phyloP scores from a whole-genome alignment of 768 basidiomycete genomes.

The Trametes cinnabarina region DNA sequence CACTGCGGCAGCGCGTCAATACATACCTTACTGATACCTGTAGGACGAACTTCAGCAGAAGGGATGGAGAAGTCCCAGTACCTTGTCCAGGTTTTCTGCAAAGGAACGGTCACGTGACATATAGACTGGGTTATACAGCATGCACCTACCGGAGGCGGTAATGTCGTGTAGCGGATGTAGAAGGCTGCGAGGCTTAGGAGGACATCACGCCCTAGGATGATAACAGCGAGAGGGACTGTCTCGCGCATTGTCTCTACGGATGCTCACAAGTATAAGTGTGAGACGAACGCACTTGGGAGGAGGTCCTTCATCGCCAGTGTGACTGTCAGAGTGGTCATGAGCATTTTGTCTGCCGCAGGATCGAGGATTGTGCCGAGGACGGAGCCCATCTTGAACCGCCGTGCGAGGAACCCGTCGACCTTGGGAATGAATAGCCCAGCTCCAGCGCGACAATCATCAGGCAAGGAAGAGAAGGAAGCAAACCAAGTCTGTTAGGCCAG shows the following conservation, averaged over 20 bases:
- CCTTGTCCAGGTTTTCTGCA: slow-evolving; percentile 82
- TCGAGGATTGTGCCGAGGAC: slow-evolving; percentile 96
- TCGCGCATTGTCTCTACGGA: too few species aligned
- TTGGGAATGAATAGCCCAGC: slow-evolving; percentile 32
- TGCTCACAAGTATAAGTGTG: too few species aligned
- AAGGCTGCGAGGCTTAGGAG: slow-evolving; percentile 85
- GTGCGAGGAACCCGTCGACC: slow-evolving; percentile 90
- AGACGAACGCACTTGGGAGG: slow-evolving; percentile 66
- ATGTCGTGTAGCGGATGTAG: slow-evolving; percentile 87
- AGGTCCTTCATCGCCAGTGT: slow-evolving; percentile 81
- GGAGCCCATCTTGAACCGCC: slow-evolving; percentile 80
- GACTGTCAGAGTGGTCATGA: slow-evolving; percentile 92
- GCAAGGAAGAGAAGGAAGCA: slow-evolving; percentile 32
- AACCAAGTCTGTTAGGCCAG: slow-evolving; percentile 91
- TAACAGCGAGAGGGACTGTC: slow-evolving; percentile 79
- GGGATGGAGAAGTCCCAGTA: slow-evolving; percentile 98
- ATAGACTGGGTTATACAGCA: not conserved
- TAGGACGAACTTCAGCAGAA: slow-evolving; percentile 92
- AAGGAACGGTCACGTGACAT: slow-evolving; percentile 8
- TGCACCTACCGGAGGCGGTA: slow-evolving; percentile 76
- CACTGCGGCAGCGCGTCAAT: too few species aligned
- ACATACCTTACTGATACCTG: slow-evolving; percentile 85
- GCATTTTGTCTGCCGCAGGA: slow-evolving; percentile 92
- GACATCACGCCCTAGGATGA: slow-evolving; percentile 89
- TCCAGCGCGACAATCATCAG: slow-evolving; percentile 1